Evolutionary conservation across 2,329 filamentous ascomycete genomes (phyloP), one percentile per base, ranked within the genome.

Genomic region (Diaporthe nobilis): DNA sequence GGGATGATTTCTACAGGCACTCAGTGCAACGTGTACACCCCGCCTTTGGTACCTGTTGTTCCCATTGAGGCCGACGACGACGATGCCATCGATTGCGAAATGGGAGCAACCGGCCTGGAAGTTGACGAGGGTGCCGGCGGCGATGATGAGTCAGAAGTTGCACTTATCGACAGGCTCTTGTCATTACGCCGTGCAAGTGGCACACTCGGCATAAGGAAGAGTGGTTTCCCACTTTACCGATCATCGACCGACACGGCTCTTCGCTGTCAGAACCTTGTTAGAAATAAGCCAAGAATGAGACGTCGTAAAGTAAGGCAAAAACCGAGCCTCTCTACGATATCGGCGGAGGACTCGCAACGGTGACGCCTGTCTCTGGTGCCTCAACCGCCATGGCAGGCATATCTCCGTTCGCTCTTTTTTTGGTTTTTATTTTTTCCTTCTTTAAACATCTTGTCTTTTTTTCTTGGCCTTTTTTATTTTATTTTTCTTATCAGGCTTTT

Each of bases 251-350:
- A 84, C 28, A 80, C 79, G 25, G 82, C 82, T 2, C 57, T 82
- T 72, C 80, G 81, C 37, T 84, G 82, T 72, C 76, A 78, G 9
- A 83, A 83, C 37, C 79, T 84, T 39, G 82, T 84, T 44, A 79
- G 78, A 53, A 83, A 76, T 74, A 79, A 78, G 53, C 82, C 82
- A n/a, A 80, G 83, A 31, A 84, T 84, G 83, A 82, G 79, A 76
- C 79, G 82, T 65, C 78, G 74, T 63, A 81, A 78, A 74, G 72
- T 57, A 22, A 73, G 74, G 31, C 60, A 75, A 13, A 76, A 77
- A 71, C 73, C 34, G 78, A 78, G 73, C 74, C 75, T 44, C 55
- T 78, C 31, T 65, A 37, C 60, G n/a, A 70, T 63, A 3, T 49
- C 68, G 12, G 37, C 72, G n/a, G 68, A 39, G n/a, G 72, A 51